Conservation (phyloP, 1,284 basidiomycete genomes). For the Rhodotorula sp. region DNA sequence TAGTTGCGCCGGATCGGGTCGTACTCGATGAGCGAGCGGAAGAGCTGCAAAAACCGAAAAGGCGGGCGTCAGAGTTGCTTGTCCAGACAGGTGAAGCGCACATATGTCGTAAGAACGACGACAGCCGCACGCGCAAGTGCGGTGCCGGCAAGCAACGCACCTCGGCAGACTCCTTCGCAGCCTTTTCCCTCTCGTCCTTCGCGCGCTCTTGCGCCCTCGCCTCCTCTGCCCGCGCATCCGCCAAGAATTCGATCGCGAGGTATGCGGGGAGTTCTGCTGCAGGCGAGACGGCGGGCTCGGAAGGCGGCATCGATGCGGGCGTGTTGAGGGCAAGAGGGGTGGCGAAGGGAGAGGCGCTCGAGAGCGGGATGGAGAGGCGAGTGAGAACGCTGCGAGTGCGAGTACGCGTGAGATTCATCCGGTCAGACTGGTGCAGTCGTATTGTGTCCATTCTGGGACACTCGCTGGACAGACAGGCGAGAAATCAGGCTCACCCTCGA, state of each 20-base stretch:
- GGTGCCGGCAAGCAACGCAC: conserved; percentile 14
- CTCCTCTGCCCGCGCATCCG: conserved; percentile 69
- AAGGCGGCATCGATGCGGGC: conserved; percentile 41
- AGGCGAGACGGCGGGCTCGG: conserved; percentile 50
- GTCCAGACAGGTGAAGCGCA: too few relatives aligned
- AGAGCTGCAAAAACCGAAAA: conserved; percentile 10
- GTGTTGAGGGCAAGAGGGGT: conserved; percentile 50
- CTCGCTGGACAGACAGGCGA: too few relatives aligned
- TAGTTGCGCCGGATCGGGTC: conserved; percentile 40
- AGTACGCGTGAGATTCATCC: neutral
- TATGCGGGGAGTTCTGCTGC: conserved; percentile 66
- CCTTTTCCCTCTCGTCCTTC: conserved; percentile 5
- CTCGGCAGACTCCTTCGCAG: conserved; percentile 25
- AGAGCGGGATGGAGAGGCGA: conserved; percentile 61
- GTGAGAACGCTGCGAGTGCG: conserved; percentile 59
- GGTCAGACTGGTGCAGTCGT: neutral
- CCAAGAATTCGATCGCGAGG: conserved; percentile 81
- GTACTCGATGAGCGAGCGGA: conserved; percentile 31
- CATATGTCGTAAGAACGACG: too few relatives aligned
- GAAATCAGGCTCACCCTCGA: conserved; percentile 57
- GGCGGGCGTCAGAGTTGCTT: neutral
- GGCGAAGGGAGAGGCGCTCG: conserved; percentile 63
- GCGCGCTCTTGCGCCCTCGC: neutral
- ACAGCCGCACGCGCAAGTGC: neutral
- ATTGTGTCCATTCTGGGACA: neutral